Evolutionary conservation across 169 alveolate genomes (phyloP).

Genomic region (Amoebophrya sp.): DNA sequence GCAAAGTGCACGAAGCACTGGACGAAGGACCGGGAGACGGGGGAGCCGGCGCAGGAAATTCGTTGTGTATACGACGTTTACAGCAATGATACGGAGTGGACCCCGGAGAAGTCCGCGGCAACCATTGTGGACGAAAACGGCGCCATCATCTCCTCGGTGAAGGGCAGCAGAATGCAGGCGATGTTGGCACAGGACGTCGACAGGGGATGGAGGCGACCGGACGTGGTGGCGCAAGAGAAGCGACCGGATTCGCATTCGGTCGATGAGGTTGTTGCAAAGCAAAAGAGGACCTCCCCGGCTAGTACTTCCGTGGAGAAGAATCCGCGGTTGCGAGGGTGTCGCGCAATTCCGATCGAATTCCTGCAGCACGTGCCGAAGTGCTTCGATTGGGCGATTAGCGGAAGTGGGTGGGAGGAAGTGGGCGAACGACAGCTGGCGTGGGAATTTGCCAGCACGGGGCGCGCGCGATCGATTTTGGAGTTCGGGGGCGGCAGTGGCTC

Average conservation of each 20-base stretch:
- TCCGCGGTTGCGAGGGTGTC: neutral
- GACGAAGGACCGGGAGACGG: neutral
- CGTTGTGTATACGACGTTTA: neutral
- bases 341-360: neutral
- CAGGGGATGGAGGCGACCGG: too few species aligned
- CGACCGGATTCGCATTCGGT: neutral
- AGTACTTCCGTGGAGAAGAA: neutral
- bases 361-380: neutral
- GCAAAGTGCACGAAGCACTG: neutral
- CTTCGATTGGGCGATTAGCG: neutral
- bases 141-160: neutral
- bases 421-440: neutral
- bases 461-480: neutral
- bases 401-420: neutral
- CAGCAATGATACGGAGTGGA: neutral
- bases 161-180: neutral
- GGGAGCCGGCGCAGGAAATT: neutral
- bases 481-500: neutral
- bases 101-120: neutral
- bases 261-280: neutral
- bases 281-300: neutral
- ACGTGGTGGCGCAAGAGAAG: too few species aligned
- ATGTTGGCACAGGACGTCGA: too few species aligned
- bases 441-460: neutral
- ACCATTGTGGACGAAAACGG: neutral